Evolutionary conservation across 2,329 filamentous ascomycete species (phyloP).

Genomic region (Pleoardoris graminearum): DNA sequence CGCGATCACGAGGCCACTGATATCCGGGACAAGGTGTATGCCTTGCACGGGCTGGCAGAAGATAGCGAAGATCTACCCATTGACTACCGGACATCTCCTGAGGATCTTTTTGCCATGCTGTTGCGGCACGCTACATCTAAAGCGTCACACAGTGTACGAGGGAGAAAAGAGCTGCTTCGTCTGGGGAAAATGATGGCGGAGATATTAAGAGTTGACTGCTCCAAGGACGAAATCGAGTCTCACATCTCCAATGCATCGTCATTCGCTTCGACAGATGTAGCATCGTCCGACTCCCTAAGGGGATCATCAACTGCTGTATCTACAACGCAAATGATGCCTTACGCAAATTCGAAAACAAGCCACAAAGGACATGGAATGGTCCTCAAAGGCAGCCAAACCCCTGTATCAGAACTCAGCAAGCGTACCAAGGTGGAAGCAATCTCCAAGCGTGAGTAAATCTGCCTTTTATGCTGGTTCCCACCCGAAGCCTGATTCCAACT

Average conservation of each 20-base stretch:
- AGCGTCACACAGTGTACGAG: background rate
- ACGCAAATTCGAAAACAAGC: background rate
- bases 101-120: background rate
- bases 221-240: background rate
- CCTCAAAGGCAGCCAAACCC: background rate
- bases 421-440: background rate
- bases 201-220: background rate
- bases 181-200: background rate
- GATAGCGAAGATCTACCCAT: background rate
- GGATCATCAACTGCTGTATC: background rate
- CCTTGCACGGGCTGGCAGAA: conserved; percentile 1
- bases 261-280: background rate
- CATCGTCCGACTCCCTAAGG: background rate
- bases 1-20: conserved; percentile 6
- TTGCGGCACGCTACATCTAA: background rate
- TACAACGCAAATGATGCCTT: background rate
- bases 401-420: background rate
- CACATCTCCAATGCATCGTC: background rate
- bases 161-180: background rate
- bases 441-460: background rate
- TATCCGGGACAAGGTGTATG: conserved; percentile 6
- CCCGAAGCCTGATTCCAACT: background rate
- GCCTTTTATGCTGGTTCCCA: background rate
- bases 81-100: background rate
- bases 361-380: no score